These are phyloP conservation scores for Yamadazyma sp. DNA, from an alignment of 1,139 yeast genomes.

Conservation along the genomic window DNA sequence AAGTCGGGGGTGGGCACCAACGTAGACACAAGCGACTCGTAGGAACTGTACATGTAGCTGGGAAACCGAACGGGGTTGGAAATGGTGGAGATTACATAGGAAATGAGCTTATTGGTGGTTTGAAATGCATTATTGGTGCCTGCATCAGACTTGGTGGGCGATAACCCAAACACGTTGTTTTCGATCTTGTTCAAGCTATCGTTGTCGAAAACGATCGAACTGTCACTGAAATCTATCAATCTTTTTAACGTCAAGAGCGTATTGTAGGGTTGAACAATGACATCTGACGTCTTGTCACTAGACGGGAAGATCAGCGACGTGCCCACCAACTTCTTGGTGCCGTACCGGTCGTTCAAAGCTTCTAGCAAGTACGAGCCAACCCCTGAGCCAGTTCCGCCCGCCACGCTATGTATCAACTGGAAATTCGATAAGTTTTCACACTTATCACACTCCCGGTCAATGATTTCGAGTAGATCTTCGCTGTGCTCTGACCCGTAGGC, in stretches of 20 bases:
- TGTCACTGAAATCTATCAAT: conserved; percentile 80
- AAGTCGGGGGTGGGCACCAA: conserved; percentile 86
- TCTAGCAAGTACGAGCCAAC: conserved; percentile 84
- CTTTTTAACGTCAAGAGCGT: conserved; percentile 79
- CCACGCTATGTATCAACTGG: conserved; percentile 92
- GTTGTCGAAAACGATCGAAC: conserved; percentile 85
- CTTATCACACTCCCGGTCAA: conserved; percentile 88
- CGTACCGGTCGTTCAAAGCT: conserved; percentile 72
- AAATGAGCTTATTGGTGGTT: conserved; percentile 81
- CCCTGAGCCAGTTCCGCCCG: conserved; percentile 98
- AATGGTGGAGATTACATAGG: conserved; percentile 79
- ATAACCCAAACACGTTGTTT: conserved; percentile 46
- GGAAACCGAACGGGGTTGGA: conserved; percentile 92
- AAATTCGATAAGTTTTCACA: conserved; percentile 90
- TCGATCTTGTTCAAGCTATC: conserved; percentile 77
- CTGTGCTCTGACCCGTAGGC: conserved; percentile 67
- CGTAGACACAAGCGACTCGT: conserved; percentile 79
- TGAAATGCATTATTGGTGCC: conserved; percentile 44
- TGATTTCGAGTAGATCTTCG: conserved; percentile 75
- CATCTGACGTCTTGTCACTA: conserved; percentile 78
- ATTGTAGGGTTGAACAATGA: conserved; percentile 96
- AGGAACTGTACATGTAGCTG: conserved; percentile 84
- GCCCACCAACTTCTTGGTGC: conserved; percentile 75
- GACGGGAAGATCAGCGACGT: conserved; percentile 88
- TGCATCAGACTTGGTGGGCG: conserved; percentile 11